Base-by-base conservation (phyloP, 768 basidiomycete genomes). In the Amanita pallidorosea region DNA sequence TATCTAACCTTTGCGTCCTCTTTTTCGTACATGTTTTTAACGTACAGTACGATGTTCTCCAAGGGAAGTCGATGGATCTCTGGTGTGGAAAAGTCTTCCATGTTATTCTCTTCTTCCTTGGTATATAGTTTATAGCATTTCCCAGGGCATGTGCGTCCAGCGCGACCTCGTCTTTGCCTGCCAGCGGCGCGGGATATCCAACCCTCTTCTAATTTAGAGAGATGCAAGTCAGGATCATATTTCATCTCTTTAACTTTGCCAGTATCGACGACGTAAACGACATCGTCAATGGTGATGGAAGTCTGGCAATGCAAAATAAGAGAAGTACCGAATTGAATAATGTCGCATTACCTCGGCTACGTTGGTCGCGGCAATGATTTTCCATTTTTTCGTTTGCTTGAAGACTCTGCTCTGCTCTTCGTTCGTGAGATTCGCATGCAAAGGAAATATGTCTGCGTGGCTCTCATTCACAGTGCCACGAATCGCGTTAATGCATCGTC, bases 81-180 rank as follows among this genome's bases (percentile, higher is more conserved):
- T 0, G 94, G 94, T 0, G 83, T 69, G 5, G 92, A 82, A 63
- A 85, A 92, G 7, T 72, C 64, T 1, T 66, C 69, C 85, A 93
- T 81, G 37, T 72, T 74, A 37, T 70, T 67, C 64, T 88, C 86
- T 53, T 83, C 82, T 59, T 73, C 76, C 45, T 77, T 73, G 0
- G 88, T 91, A 63, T 86, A 96, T 4, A 96, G 69, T 66, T 92
- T 96, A 68, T 85, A 96, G 65, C 92, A 96, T 50, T 79, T 63
- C 0, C 88, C 90, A 1, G 85, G 80, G 53, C 76, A 80, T 2
- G 87, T 93, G 49, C 94, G 79, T 20, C 94, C 94, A 1, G 94
- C 93, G 60, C 94, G 80, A 53, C 94, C 94, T 54, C 92, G 70
- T 50, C 94, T 72, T 60, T 97, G 94, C 53, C 78, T 72, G 2